Evolutionary conservation across 2,329 filamentous ascomycete genomes (phyloP).

Genomic region (Paraconiothyrium brasiliense): DNA sequence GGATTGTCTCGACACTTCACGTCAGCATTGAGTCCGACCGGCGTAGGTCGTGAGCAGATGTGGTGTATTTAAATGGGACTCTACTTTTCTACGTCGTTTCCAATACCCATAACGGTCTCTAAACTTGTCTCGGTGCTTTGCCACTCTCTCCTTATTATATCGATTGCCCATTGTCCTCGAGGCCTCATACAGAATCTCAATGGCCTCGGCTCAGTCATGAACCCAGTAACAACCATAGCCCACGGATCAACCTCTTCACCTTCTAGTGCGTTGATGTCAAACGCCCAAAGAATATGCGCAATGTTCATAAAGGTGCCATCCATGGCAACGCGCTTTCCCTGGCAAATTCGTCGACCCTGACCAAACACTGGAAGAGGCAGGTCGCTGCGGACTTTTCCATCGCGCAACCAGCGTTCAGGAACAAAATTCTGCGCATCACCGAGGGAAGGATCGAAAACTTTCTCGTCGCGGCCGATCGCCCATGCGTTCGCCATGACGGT

Average conservation of each 20-base stretch:
- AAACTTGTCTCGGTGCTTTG: not conserved
- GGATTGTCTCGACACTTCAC: too few relatives aligned
- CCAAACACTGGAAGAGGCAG: conserved; percentile 8
- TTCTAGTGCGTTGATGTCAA: not conserved
- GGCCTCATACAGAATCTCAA: conserved; percentile 9
- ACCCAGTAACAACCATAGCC: conserved; percentile 8
- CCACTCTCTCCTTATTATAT: conserved; percentile 8
- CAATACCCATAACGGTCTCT: conserved; percentile 1
- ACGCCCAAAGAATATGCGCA: conserved; percentile 6
- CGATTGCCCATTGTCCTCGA: not conserved
- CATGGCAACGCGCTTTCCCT: conserved; percentile 5
- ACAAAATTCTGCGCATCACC: not conserved
- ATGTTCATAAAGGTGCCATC: conserved; percentile 5
- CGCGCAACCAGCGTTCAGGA: conserved; percentile 3
- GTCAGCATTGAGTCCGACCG: too few relatives aligned
- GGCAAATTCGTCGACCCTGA: conserved; percentile 9
- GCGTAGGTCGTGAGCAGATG: too few relatives aligned
- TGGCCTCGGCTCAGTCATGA: conserved; percentile 7
- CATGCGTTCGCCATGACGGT: conserved; percentile 8
- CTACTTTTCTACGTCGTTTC: conserved; percentile 6
- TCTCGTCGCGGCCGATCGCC: conserved; percentile 4
- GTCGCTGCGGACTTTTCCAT: not conserved
- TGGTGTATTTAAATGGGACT: not conserved
- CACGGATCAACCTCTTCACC: conserved; percentile 9
- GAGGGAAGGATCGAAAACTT: conserved; percentile 1